Conservation (phyloP, 768 basidiomycete species). For the Podaxis sp. region DNA sequence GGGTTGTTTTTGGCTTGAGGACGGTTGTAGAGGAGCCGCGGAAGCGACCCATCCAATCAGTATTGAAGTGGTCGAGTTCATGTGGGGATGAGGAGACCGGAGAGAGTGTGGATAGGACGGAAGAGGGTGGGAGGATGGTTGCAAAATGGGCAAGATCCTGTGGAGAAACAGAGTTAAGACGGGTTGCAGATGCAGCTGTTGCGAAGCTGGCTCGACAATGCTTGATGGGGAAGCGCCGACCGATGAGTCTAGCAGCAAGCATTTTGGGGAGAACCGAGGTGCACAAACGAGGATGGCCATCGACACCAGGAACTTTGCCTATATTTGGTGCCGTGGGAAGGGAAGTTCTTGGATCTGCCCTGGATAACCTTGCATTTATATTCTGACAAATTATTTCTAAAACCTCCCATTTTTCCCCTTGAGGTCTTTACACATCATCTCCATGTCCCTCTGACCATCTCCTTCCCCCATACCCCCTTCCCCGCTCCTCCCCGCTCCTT, state of each 20-base stretch:
- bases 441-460: constrained; percentile 10
- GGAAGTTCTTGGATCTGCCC: background rate
- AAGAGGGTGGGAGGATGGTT: constrained; percentile 58
- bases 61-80: constrained; percentile 80
- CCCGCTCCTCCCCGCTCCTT: background rate
- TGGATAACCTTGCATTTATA: background rate
- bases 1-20: constrained; percentile 82
- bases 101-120: constrained; percentile 66
- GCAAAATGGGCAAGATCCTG: constrained; percentile 68
- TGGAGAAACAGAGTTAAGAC: constrained; percentile 49
- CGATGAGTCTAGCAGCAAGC: constrained; percentile 22
- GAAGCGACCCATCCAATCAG: constrained; percentile 97
- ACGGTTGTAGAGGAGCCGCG: constrained; percentile 82
- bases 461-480: background rate
- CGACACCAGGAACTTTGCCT: background rate
- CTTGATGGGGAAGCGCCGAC: constrained; percentile 19
- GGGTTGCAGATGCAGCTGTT: constrained; percentile 24
- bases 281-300: background rate
- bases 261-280: background rate
- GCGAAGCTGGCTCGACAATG: constrained; percentile 23
- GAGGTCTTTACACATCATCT: background rate
- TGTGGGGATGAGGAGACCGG: constrained; percentile 29
- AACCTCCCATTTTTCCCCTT: background rate
- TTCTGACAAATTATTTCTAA: constrained; percentile 4
- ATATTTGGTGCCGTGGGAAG: constrained; percentile 9